These are phyloP conservation scores for Phoma sp. DNA, from an alignment of 2,329 filamentous ascomycete species.

Conservation along the genomic window DNA sequence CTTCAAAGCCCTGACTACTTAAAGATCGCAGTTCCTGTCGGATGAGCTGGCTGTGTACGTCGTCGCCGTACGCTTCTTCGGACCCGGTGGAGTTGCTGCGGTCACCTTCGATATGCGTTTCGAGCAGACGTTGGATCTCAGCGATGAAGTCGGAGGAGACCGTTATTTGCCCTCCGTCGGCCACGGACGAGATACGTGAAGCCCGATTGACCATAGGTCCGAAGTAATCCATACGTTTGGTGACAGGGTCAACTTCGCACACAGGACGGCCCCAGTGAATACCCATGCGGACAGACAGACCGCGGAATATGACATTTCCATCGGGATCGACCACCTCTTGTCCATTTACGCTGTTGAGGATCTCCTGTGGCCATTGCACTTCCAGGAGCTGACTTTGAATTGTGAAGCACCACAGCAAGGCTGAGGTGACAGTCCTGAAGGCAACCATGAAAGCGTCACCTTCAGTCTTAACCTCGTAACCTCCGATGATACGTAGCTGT, in stretches of 20 bases:
- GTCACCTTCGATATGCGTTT: constrained; percentile 87
- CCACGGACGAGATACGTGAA: constrained; percentile 89
- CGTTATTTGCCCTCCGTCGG: constrained; percentile 95
- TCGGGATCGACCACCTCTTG: constrained; percentile 84
- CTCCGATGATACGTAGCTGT: constrained; percentile 90
- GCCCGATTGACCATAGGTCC: constrained; percentile 99
- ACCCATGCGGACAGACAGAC: constrained; percentile 95
- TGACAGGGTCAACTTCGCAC: constrained; percentile 94
- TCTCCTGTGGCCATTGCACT: constrained; percentile 91
- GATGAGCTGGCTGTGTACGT: constrained; percentile 76
- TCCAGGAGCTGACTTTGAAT: constrained; percentile 89
- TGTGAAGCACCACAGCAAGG: constrained; percentile 94
- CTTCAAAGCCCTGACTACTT: constrained; percentile 91
- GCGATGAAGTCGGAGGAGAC: constrained; percentile 97
- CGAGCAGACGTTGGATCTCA: constrained; percentile 89
- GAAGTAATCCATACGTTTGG: constrained; percentile 98
- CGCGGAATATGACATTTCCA: constrained; percentile 88
- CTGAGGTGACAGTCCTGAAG: constrained; percentile 94
- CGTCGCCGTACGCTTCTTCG: constrained; percentile 79
- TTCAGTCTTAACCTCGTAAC: constrained; percentile 99
- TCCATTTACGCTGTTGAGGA: constrained; percentile 84
- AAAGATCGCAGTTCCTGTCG: constrained; percentile 86
- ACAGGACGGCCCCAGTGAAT: constrained; percentile 95
- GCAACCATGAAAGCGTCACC: constrained; percentile 99
- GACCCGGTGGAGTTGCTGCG: constrained; percentile 71